Conservation (phyloP, 805 yeast species). For the Hanseniaspora taiwanica region DNA sequence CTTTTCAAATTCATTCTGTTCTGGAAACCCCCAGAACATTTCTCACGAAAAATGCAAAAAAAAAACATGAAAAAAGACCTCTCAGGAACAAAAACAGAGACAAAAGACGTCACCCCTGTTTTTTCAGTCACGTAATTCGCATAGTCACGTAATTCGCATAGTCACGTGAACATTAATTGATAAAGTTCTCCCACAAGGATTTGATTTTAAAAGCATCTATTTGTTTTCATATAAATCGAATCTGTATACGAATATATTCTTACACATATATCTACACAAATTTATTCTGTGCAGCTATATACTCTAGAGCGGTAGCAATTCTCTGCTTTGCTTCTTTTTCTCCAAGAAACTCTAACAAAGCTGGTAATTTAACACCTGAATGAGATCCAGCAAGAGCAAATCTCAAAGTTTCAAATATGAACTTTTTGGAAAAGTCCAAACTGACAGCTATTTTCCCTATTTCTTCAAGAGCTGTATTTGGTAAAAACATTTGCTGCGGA, state of each 20-base stretch:
- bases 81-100: not conserved
- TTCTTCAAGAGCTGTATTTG: slow-evolving; percentile 3
- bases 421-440: slow-evolving; percentile 17
- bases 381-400: slow-evolving; percentile 57
- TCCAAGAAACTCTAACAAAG: slow-evolving; percentile 44
- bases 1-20: too few species aligned
- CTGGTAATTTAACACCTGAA: slow-evolving; percentile 57
- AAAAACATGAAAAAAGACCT: not conserved
- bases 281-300: too few species aligned
- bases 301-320: slow-evolving; percentile 13
- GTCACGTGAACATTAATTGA: too few species aligned
- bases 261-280: too few species aligned
- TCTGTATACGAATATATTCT: too few species aligned
- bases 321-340: slow-evolving; percentile 21
- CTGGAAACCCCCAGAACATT: too few species aligned
- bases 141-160: not conserved
- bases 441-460: slow-evolving; percentile 5
- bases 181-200: too few species aligned
- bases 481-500: slow-evolving; percentile 6
- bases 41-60: too few species aligned
- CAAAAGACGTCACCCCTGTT: too few species aligned
- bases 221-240: too few species aligned
- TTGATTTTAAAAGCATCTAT: too few species aligned
- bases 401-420: slow-evolving; percentile 45
- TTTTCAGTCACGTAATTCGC: not conserved